Conservation (phyloP, 2,329 filamentous ascomycete genomes). For the Clarireedia sp. region DNA sequence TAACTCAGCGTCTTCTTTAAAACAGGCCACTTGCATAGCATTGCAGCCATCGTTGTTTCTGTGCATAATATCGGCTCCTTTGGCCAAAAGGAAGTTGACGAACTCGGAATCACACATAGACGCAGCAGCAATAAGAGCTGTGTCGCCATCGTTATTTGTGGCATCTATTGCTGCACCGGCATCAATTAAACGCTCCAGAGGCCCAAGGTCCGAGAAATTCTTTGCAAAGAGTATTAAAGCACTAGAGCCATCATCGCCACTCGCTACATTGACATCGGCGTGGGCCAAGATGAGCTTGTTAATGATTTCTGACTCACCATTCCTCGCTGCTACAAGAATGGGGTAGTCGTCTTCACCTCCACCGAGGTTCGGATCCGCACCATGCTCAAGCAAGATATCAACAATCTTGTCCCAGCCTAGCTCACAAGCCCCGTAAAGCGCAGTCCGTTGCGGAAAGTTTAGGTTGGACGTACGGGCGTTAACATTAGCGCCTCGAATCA, state of each 20-base stretch:
- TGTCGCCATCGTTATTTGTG: background rate
- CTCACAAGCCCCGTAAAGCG: background rate
- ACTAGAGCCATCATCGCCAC: too few species aligned
- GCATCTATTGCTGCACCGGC: background rate
- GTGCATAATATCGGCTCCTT: too few species aligned
- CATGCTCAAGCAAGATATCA: background rate
- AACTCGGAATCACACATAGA: too few species aligned
- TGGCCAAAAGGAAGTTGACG: too few species aligned
- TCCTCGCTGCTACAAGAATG: too few species aligned
- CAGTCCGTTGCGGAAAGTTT: background rate
- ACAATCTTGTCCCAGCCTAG: background rate
- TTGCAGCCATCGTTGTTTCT: too few species aligned
- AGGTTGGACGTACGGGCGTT: background rate
- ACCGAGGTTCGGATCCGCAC: background rate
- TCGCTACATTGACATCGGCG: too few species aligned
- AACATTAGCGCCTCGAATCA: background rate
- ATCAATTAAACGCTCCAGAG: background rate
- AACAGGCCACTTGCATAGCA: too few species aligned
- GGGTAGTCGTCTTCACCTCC: background rate
- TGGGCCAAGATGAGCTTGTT: too few species aligned
- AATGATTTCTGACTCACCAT: too few species aligned
- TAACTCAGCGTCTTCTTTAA: too few species aligned
- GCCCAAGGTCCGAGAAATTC: background rate
- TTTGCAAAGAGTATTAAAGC: too few species aligned
- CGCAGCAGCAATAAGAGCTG: constrained; percentile 3